These are phyloP conservation scores for Tanozyma kutaoensis DNA, from an alignment of 805 yeast genomes.

Conservation along the genomic window DNA sequence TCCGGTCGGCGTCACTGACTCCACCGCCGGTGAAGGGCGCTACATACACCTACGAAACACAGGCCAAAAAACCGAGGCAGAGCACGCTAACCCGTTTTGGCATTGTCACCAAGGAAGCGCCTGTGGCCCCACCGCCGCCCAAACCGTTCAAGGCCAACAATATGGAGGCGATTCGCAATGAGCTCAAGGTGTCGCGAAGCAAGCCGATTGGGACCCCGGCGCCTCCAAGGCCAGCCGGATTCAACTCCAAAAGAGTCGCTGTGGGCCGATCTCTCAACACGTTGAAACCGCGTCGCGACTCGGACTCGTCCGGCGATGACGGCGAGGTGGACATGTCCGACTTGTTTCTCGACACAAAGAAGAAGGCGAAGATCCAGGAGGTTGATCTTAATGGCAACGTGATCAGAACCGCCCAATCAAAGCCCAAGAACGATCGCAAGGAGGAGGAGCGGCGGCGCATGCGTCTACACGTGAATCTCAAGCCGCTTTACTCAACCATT, in stretches of 20 bases:
- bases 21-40: no score
- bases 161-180: slow-evolving; percentile 20
- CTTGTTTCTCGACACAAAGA: slow-evolving; percentile 22
- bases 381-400: slow-evolving; percentile 31
- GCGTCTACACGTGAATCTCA: slow-evolving; percentile 65
- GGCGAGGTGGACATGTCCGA: slow-evolving; percentile 26
- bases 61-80: no score
- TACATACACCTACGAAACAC: no score
- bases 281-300: slow-evolving; percentile 10
- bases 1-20: no score
- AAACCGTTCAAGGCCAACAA: slow-evolving; percentile 15
- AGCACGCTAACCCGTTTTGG: slow-evolving; percentile 22
- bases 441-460: no score
- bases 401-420: slow-evolving; percentile 5
- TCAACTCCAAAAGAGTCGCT: slow-evolving; percentile 20
- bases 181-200: slow-evolving; percentile 11
- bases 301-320: slow-evolving; percentile 20
- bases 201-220: slow-evolving; percentile 23
- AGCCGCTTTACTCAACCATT: slow-evolving; percentile 57
- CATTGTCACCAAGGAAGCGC: slow-evolving; percentile 14
- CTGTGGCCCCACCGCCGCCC: slow-evolving; percentile 23
- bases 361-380: slow-evolving; percentile 23
- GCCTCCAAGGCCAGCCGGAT: slow-evolving; percentile 41
- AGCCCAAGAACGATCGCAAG: slow-evolving; percentile 17
- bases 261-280: slow-evolving; percentile 26